Base-by-base conservation (phyloP, 1,284 basidiomycete species). In the Ustilago nuda region DNA sequence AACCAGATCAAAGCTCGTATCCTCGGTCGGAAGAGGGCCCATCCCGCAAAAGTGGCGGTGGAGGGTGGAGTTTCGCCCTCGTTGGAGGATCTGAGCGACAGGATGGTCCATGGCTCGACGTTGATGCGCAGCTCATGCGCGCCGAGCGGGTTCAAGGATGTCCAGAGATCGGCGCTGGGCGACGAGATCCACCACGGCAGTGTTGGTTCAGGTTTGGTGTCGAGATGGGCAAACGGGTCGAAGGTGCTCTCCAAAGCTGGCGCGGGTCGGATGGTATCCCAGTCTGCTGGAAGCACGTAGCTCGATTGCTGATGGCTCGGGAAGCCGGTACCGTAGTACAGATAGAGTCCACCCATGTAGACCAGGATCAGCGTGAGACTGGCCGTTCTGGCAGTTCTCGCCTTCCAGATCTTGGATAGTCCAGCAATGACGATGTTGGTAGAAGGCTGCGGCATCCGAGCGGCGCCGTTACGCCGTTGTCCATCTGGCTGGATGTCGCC, bases 361-460 rank as follows among this genome's bases (percentile, higher is more conserved):
- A 76, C 81, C 8, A 45, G 48, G 61, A 75, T 48, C 13, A 66
- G 33, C 50, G 93, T 92, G 83, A 94, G 88, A 84, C 92, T 95
- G 55, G 93, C 90, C 77, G 94, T 92, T 80, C 92, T 92, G 15
- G 90, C 89, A 3, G 92, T 92, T 62, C 93, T 90, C 3, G 92
- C 92, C 30, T 68, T 68, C 75, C 74, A 76, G 32, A 74, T 32
- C 19, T 78, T 70, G 41, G 67, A 65, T 27, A 74, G 30, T 7
- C 52, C 56, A 33, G 62, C 56, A 23, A 66, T 23, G 56, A 76
- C 37, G 17, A 71, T 41, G 56, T 69, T 76, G 66, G 58, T 60
- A 2, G 73, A 66, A 11, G 43, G 11, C 4, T 36, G 36, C 4
- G 51, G 60, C n/a, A 58, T 12, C 9, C 54, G 39, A 3, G 33